These are phyloP conservation scores for Ascobolus immersus DNA, from an alignment of 495 filamentous ascomycete genomes.

Conservation along the genomic window DNA sequence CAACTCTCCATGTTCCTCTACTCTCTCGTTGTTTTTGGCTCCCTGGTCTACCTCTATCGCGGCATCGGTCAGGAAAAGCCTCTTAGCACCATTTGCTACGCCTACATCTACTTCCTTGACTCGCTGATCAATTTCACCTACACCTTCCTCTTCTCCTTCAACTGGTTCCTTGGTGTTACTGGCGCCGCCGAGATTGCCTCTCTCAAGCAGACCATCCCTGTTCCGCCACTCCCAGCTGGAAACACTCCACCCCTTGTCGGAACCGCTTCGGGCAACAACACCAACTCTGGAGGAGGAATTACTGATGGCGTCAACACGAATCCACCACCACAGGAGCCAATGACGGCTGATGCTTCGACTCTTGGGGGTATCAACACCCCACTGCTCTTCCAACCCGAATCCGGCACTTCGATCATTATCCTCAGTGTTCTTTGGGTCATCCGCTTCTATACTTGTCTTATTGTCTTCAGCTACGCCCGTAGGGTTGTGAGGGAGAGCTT, in stretches of 20 bases:
- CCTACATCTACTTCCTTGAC: constrained; percentile 60
- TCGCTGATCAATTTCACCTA: constrained; percentile 50
- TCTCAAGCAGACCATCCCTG: too few species aligned
- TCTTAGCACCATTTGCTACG: constrained; percentile 40
- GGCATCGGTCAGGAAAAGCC: constrained; percentile 45
- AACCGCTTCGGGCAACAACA: constrained; percentile 1
- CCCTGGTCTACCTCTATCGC: constrained; percentile 36
- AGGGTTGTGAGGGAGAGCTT: constrained; percentile 46
- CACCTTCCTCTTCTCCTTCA: constrained; percentile 50
- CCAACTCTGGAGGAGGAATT: constrained; percentile 9
- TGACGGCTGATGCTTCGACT: constrained; percentile 12
- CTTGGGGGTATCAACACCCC: too few species aligned
- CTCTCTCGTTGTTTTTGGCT: constrained; percentile 38
- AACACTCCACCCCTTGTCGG: too few species aligned
- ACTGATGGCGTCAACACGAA: constrained; percentile 8
- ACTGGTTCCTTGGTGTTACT: constrained; percentile 72
- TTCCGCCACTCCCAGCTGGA: too few species aligned
- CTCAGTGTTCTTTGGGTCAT: constrained; percentile 45
- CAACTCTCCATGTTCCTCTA: constrained; percentile 67
- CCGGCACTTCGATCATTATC: constrained; percentile 46
- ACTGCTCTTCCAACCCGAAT: constrained; percentile 45
- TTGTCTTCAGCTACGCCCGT: constrained; percentile 58
- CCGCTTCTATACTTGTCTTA: constrained; percentile 49
- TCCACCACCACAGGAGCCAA: constrained; percentile 3
- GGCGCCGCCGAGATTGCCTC: too few species aligned